Evolutionary conservation across 306 rosid genomes (phyloP).

Genomic region (Mimosa pudica): DNA sequence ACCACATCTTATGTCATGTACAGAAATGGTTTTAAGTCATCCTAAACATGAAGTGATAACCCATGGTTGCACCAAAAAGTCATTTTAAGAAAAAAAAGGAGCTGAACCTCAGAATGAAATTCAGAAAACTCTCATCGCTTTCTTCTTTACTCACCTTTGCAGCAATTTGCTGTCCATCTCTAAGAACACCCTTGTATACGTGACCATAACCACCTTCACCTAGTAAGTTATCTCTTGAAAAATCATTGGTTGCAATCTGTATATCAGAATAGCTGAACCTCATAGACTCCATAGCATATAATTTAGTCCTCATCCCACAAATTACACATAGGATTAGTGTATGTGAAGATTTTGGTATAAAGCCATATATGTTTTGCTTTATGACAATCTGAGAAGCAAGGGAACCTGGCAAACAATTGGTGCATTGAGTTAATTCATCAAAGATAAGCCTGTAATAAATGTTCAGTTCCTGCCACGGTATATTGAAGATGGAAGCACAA

Average conservation of each 20-base stretch:
- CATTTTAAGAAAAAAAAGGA: too few relatives aligned
- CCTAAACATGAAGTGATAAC: too few relatives aligned
- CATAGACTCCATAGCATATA: slow-evolving; percentile 63
- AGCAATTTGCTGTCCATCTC: slow-evolving; percentile 77
- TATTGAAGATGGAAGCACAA: background rate
- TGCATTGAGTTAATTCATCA: too few relatives aligned
- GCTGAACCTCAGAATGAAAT: slow-evolving; percentile 72
- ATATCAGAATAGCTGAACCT: slow-evolving; percentile 59
- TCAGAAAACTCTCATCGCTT: slow-evolving; percentile 73
- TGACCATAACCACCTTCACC: slow-evolving; percentile 93
- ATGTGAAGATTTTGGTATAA: slow-evolving; percentile 44
- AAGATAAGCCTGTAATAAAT: background rate
- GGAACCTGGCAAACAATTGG: slow-evolving; percentile 45
- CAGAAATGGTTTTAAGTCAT: too few relatives aligned
- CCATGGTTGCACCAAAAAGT: too few relatives aligned
- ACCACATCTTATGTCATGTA: too few relatives aligned
- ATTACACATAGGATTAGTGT: slow-evolving; percentile 72
- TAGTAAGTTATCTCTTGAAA: slow-evolving; percentile 68
- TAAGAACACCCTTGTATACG: slow-evolving; percentile 71
- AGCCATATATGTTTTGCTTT: slow-evolving; percentile 38
- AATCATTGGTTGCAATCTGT: slow-evolving; percentile 62
- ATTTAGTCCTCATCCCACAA: slow-evolving; percentile 68
- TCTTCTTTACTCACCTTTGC: slow-evolving; percentile 84
- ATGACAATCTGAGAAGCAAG: slow-evolving; percentile 42
- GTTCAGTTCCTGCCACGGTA: background rate